Evolutionary conservation across 805 yeast genomes (phyloP), one percentile per base, ranked within the genome.

Genomic region (Metschnikowia lachancei): DNA sequence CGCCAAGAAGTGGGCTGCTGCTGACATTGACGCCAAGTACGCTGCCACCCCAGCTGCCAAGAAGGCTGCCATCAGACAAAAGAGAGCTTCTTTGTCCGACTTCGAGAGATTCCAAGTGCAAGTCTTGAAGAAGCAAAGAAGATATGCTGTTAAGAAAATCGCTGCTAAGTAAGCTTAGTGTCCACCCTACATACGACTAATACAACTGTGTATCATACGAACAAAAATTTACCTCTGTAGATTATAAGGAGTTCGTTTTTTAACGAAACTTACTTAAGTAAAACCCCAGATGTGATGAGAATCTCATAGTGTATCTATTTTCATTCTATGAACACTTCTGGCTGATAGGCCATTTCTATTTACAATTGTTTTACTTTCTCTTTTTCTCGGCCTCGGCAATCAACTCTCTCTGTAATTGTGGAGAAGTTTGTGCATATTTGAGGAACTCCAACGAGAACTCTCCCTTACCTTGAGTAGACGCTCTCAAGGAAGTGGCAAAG

Each of bases 31-130:
- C 63, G 80, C 82, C 68, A 87, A 92, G 77, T 94, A 98, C 98
- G 82, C 86, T 62, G 78, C 85, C 65, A 78, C 98, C 58, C 73
- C 96, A 46, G 90, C 97, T 97, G 97, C 99, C 70, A 87, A 92
- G 87, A 91, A 90, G 82, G 85, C 94, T 67, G 97, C 95, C 72
- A 85, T 87, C 77, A 89, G 88, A 77, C 84, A 86, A 76, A 88
- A 84, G 77, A 88, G 99, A 83, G 76, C 95, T 67, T 79, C 84
- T 70, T 86, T 95, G 75, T 72, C 92, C 64, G 99, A 94, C 78
- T 94, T 94, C 68, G 97, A 94, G 82, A 91, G 99, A 85, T 94
- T 94, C 97, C 97, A 92, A 83, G 99, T 92, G 65, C 72, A 87
- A 75, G 95, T 90, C 65, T 83, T 90, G 75, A 94, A 87, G 87